Conservation (phyloP, 2,329 filamentous ascomycete genomes). For the Aspergillus ruber region DNA sequence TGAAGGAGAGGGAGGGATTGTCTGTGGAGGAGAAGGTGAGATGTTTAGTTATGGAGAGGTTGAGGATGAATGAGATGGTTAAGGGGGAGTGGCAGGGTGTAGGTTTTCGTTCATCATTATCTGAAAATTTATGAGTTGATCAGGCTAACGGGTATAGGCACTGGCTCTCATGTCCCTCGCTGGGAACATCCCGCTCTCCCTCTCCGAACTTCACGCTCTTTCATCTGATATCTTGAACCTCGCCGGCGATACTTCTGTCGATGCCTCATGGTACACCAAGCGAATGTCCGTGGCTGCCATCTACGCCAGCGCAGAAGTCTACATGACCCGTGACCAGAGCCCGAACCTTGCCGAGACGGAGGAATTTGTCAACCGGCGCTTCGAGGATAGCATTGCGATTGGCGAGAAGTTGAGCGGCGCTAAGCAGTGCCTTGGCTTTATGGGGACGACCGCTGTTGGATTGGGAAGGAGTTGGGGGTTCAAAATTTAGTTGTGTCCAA, state of each 20-base stretch:
- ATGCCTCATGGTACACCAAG: slow-evolving; percentile 82
- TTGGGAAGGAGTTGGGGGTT: slow-evolving; percentile 81
- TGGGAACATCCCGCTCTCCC: slow-evolving; percentile 64
- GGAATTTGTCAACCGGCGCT: slow-evolving; percentile 68
- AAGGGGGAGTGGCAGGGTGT: slow-evolving; percentile 84
- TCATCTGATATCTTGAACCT: slow-evolving; percentile 92
- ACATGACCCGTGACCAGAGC: slow-evolving; percentile 85
- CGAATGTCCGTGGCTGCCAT: slow-evolving; percentile 56
- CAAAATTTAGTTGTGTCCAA: slow-evolving; percentile 53
- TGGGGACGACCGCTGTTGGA: slow-evolving; percentile 69
- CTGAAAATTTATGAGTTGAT: neutral
- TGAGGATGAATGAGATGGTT: slow-evolving; percentile 67
- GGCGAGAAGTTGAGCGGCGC: slow-evolving; percentile 58
- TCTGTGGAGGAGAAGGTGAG: slow-evolving; percentile 61
- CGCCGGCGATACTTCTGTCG: slow-evolving; percentile 72
- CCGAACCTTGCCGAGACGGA: slow-evolving; percentile 69
- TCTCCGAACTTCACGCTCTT: slow-evolving; percentile 72
- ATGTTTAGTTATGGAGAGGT: slow-evolving; percentile 65
- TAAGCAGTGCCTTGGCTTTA: slow-evolving; percentile 76
- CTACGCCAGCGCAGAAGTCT: slow-evolving; percentile 77
- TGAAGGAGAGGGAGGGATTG: slow-evolving; percentile 22
- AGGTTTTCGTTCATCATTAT: slow-evolving; percentile 20
- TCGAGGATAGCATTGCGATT: slow-evolving; percentile 61
- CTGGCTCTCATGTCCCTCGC: slow-evolving; percentile 86
- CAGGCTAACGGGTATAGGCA: slow-evolving; percentile 49